Evolutionary conservation across 345 rosid species (phyloP), one percentile per base, ranked within the genome.

Genomic region (Linum tenue): DNA sequence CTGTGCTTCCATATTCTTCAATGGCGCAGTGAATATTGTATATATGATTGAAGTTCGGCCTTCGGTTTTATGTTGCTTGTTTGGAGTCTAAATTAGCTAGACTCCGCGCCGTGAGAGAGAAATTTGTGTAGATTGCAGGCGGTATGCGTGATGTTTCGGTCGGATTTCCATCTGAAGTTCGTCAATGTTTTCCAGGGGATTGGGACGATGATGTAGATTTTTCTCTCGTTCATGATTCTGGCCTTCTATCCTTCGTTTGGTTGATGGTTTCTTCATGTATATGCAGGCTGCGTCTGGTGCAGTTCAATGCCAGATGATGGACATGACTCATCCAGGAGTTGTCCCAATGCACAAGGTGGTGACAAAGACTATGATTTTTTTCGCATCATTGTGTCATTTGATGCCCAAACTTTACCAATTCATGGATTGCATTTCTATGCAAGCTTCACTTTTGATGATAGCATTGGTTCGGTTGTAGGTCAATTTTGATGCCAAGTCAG

Each of bases 291-390:
- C 99, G 72, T 94, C 99, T 0, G 99, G 97, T 72, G 99, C 99
- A 65, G 96, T 94, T 64, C 99, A 90, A 67, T 94, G 99, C 68
- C 99, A 94, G 75, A 82, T 94, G 92, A 64, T 94, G 78, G 99
- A 94, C 75, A 84, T 90, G 92, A 90, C 96, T 39, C 87, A 83
- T 75, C 97, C 99, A 4, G 97, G 99, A 69, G 86, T 78, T 63
- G 97, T 94, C 68, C 97, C 99, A 51, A 90, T 94, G 99, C 97
- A 94, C 73, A 90, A 90, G 91, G 99, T 89, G 42, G 62, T 39
- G 9, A 15, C 12, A 9, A 65, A 57, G 7, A 62, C 31, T 22
- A 22, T 22, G 31, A 22, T 22, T 22, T 22, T 48, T n/a, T 42
- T 36, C 17, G 4, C 7, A n/a, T 17, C 8, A 4, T 51, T 1